Evolutionary conservation across 768 basidiomycete species (phyloP).

Genomic region (Trametes cinnabarina): DNA sequence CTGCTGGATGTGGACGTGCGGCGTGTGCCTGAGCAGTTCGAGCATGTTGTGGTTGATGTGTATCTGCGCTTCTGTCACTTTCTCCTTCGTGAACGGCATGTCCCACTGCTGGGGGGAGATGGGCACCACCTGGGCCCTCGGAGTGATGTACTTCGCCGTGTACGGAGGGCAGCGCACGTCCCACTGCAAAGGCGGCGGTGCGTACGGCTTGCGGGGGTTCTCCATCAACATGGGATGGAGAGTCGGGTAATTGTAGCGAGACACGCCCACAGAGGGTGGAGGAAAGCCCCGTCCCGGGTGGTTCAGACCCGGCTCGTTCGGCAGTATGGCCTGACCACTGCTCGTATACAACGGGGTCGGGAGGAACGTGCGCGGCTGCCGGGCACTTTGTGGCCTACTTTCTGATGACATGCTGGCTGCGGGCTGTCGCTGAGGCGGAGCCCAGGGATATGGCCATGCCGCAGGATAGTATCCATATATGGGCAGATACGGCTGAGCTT

Average conservation of each 20-base stretch:
- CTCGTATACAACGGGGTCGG: too few species aligned
- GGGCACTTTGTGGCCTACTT: too few species aligned
- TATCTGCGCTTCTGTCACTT: conserved; percentile 27
- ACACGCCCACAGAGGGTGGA: too few species aligned
- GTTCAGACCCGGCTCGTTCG: too few species aligned
- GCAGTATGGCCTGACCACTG: too few species aligned
- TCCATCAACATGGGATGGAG: conserved; percentile 28
- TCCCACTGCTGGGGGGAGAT: neutral
- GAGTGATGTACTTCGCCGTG: conserved; percentile 31
- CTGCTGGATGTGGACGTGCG: conserved; percentile 40
- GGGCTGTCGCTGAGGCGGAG: too few species aligned
- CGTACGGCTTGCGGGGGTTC: conserved; percentile 30
- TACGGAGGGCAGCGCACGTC: conserved; percentile 36
- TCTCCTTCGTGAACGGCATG: neutral
- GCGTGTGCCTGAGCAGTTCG: conserved; percentile 37
- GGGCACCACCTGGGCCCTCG: conserved; percentile 27
- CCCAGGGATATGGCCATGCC: too few species aligned
- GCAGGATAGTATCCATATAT: too few species aligned
- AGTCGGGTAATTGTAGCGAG: neutral
- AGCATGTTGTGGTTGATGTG: conserved; percentile 8
- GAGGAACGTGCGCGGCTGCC: too few species aligned
- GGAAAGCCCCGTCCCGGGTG: too few species aligned
- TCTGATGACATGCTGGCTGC: too few species aligned
- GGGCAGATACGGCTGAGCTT: too few species aligned
- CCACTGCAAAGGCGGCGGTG: conserved; percentile 34